These are phyloP conservation scores for Primulina eburnea DNA, from an alignment of 257 asterid genomes.

Conservation along the genomic window DNA sequence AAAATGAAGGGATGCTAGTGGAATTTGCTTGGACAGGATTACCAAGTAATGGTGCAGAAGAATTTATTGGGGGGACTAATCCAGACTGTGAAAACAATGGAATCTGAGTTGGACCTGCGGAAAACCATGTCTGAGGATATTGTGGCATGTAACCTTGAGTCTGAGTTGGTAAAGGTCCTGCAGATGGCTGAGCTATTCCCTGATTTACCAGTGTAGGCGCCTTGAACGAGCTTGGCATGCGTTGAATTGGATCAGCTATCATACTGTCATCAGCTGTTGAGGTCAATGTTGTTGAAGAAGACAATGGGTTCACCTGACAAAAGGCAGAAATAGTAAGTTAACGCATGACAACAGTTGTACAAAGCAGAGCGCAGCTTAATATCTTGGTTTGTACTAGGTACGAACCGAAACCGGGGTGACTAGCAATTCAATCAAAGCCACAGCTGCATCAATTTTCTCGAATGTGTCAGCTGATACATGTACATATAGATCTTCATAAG, in stretches of 20 bases:
- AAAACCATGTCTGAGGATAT: constrained; percentile 60
- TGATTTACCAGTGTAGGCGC: constrained; percentile 36
- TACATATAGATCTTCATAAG: constrained; percentile 65
- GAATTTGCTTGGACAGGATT: constrained; percentile 38
- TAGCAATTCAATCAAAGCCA: constrained; percentile 73
- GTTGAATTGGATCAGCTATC: constrained; percentile 30
- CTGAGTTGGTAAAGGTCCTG: constrained; percentile 38
- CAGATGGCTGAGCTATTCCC: constrained; percentile 42
- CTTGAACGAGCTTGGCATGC: constrained; percentile 25
- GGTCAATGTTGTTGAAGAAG: constrained; percentile 42
- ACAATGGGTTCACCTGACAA: constrained; percentile 52
- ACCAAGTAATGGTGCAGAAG: constrained; percentile 35
- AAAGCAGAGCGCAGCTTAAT: not conserved
- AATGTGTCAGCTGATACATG: constrained; percentile 80
- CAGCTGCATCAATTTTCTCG: constrained; percentile 89
- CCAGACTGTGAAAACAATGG: constrained; percentile 35
- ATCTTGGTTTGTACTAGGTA: constrained; percentile 23
- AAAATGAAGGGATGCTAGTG: constrained; percentile 39
- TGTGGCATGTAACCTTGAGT: constrained; percentile 49
- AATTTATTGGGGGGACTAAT: constrained; percentile 28
- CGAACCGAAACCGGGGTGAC: constrained; percentile 81
- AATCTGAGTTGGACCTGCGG: constrained; percentile 41
- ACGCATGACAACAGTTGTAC: not conserved
- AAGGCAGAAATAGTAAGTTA: constrained; percentile 16
- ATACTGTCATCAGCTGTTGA: constrained; percentile 35